Evolutionary conservation across 2,329 filamentous ascomycete genomes (phyloP), one percentile per base, ranked within the genome.

Genomic region (Exophiala dermatitidis): DNA sequence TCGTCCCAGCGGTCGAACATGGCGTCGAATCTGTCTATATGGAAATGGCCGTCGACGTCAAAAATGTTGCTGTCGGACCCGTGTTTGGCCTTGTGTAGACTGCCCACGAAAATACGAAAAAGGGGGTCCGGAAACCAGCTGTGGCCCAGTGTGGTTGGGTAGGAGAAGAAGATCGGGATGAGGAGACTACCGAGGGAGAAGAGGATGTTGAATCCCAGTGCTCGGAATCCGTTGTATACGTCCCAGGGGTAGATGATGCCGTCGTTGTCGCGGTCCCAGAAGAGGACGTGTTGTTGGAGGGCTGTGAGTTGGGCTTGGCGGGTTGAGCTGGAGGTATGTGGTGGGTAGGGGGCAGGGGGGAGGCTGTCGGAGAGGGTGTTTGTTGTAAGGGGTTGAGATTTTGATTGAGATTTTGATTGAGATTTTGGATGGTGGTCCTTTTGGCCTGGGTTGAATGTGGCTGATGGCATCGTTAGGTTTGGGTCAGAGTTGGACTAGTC

Each of bases 241-340:
- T 80, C 77, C 3, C 58, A 62, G 0, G 78, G 77, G 71, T 71
- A 78, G 55, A 80, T 75, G 28, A 80, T 66, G 40, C 74, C 74
- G 61, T 80, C 78, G 36, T 65, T 61, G 61, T 80, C 77, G 4
- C 65, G 61, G 63, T 80, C 77, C 60, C 75, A 81, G 68, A 77
- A 80, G 28, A 68, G 66, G 60, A 72, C 70, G 62, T 57, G 54
- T 49, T 57, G 54, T 52, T 57, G 54, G 28, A 57, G 48, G 26
- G 54, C 54, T 2, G 51, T 57, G 5, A 50, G 41, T 29, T 51
- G 33, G 12, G 29, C 4, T 28, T 41, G 38, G 9, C 9, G 45
- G 4, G 45, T 34, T 28, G 36, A 32, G 33, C n/a, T 3, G 28
- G 26, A 7, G 1, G 29, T 37, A 7, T 4, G 7, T 8, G 37